phyloP scores from a whole-genome alignment of 1,284 basidiomycete species.

The Leccinum pseudoinsigne region DNA sequence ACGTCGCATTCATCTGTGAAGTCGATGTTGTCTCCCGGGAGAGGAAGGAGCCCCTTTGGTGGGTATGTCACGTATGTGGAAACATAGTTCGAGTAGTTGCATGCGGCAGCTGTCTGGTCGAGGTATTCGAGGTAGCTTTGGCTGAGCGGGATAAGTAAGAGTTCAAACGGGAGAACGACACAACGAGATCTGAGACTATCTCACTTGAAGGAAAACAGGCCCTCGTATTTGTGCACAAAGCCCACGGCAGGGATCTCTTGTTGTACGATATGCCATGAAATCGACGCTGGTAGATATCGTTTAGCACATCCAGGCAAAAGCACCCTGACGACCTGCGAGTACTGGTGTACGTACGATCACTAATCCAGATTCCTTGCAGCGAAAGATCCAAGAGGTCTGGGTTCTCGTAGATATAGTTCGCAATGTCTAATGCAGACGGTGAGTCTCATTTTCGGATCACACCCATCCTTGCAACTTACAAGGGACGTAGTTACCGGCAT shows the following conservation, averaged over 20 bases:
- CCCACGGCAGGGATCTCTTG: constrained; percentile 66
- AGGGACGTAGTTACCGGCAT: constrained; percentile 65
- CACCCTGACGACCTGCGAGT: not conserved
- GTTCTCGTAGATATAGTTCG: constrained; percentile 68
- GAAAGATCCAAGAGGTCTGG: constrained; percentile 51
- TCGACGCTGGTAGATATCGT: constrained; percentile 39
- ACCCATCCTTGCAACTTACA: constrained; percentile 22
- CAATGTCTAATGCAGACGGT: constrained; percentile 56
- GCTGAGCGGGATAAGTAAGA: constrained; percentile 41
- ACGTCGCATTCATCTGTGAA: constrained; percentile 58
- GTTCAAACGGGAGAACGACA: not conserved
- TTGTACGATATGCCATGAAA: constrained; percentile 63
- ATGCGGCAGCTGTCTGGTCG: constrained; percentile 50
- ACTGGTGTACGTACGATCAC: constrained; percentile 56
- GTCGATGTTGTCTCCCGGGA: constrained; percentile 51
- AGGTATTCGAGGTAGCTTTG: constrained; percentile 62
- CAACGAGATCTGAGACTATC: not conserved
- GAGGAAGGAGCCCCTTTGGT: constrained; percentile 55
- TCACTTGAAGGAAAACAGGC: constrained; percentile 71
- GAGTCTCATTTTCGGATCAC: not conserved
- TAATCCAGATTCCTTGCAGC: constrained; percentile 71
- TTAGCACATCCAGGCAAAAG: not conserved
- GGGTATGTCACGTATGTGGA: constrained; percentile 67
- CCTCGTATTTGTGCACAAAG: constrained; percentile 69
- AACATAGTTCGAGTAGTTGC: constrained; percentile 65